Evolutionary conservation across 331 rosid genomes (phyloP).

Genomic region (Pyracantha coccinea): DNA sequence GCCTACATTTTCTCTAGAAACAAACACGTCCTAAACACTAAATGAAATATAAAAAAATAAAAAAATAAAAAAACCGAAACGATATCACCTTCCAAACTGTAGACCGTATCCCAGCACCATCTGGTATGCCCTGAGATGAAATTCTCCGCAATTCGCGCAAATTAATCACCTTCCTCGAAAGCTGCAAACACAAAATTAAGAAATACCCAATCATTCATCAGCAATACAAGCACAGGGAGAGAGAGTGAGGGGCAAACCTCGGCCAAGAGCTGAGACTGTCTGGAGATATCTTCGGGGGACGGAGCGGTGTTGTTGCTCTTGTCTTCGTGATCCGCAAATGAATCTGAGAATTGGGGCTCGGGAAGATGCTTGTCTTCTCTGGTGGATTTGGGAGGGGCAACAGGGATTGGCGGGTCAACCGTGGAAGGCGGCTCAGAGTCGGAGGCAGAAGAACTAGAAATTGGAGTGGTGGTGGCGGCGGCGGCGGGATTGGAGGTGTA

Average conservation of each 20-base stretch:
- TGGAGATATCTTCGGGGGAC: constrained; percentile 29
- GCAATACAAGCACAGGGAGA: neutral
- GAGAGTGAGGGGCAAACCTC: constrained; percentile 14
- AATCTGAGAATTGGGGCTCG: constrained; percentile 27
- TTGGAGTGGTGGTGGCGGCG: constrained; percentile 3
- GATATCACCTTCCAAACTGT: constrained; percentile 77
- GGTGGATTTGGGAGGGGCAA: constrained; percentile 39
- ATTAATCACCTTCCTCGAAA: constrained; percentile 73
- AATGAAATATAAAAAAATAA: neutral
- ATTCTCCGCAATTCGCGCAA: constrained; percentile 55
- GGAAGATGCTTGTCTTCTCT: constrained; percentile 28
- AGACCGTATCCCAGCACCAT: constrained; percentile 82
- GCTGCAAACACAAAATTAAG: constrained; percentile 21
- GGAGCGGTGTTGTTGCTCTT: constrained; percentile 24
- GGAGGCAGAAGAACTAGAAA: neutral
- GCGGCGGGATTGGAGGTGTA: constrained; percentile 28
- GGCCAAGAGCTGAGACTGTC: constrained; percentile 72
- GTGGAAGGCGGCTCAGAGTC: constrained; percentile 12
- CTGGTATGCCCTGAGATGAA: constrained; percentile 86
- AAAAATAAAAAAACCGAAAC: neutral
- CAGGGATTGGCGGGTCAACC: constrained; percentile 25
- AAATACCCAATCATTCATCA: constrained; percentile 3
- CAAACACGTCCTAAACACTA: neutral
- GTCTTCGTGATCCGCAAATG: constrained; percentile 21
- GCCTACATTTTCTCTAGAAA: neutral